phyloP scores from a whole-genome alignment of 768 basidiomycete species.

The Mycena latifolia region DNA sequence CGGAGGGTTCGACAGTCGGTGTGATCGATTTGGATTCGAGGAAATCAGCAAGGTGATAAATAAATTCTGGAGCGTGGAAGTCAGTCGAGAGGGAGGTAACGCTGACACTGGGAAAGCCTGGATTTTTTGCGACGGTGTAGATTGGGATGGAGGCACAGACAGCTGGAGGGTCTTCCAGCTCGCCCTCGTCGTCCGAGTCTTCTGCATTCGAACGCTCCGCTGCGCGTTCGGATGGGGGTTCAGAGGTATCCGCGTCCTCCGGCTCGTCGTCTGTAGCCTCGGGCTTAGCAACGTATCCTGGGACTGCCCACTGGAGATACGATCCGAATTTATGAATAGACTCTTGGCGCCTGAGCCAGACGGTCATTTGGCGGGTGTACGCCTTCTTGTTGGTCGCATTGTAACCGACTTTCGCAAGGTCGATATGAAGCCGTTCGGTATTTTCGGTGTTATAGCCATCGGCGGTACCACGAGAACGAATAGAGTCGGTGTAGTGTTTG shows the following conservation, averaged over 20 bases:
- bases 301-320: constrained; percentile 21
- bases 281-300: not conserved
- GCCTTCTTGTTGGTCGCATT: constrained; percentile 41
- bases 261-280: not conserved
- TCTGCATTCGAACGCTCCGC: not conserved
- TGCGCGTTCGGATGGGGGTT: no score
- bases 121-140: constrained; percentile 34
- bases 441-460: constrained; percentile 47
- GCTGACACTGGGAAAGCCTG: constrained; percentile 12
- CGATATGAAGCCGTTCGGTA: no score
- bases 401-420: constrained; percentile 49
- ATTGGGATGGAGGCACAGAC: not conserved
- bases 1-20: not conserved
- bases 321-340: constrained; percentile 7
- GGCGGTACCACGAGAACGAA: constrained; percentile 39
- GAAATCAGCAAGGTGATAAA: constrained; percentile 15
- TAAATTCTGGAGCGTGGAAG: constrained; percentile 27
- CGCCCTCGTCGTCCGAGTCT: constrained; percentile 5
- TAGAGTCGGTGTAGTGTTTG: constrained; percentile 42
- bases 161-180: not conserved
- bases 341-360: constrained; percentile 49
- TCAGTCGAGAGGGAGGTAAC: constrained; percentile 14
- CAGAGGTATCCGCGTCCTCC: no score
- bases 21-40: constrained; percentile 6
- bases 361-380: constrained; percentile 50